These are phyloP conservation scores for Polytrichum formosum DNA, from an alignment of 225 moss, liverwort and hornwort genomes.

Conservation along the genomic window DNA sequence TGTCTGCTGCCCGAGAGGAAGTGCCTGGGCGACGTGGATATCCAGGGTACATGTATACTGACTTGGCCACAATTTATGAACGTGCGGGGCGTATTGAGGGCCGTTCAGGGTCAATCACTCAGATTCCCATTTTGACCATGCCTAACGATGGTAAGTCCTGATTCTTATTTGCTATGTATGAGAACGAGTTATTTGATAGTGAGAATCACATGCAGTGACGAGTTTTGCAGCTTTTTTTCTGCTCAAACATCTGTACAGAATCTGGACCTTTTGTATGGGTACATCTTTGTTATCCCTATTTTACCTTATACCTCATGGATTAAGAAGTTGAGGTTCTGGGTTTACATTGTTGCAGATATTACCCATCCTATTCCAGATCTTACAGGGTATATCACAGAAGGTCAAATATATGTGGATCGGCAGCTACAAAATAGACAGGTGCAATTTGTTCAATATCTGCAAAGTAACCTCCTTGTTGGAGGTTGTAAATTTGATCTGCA, in stretches of 20 bases:
- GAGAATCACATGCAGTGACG: too few relatives aligned
- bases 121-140: slow-evolving; percentile 92
- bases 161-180: not conserved
- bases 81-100: slow-evolving; percentile 95
- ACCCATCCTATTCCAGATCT: slow-evolving; percentile 96
- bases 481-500: too few relatives aligned
- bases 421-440: slow-evolving; percentile 93
- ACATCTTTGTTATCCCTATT: too few relatives aligned
- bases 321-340: too few relatives aligned
- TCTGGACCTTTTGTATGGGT: too few relatives aligned
- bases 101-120: slow-evolving; percentile 88
- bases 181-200: too few relatives aligned
- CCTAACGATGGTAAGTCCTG: slow-evolving; percentile 68
- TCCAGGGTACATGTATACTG: slow-evolving; percentile 98
- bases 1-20: slow-evolving; percentile 90
- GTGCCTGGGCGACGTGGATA: slow-evolving; percentile 97
- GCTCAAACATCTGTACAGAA: too few relatives aligned
- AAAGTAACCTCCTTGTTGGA: not conserved
- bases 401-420: slow-evolving; percentile 86
- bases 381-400: slow-evolving; percentile 91
- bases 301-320: too few relatives aligned
- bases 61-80: slow-evolving; percentile 93
- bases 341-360: slow-evolving; percentile 56
- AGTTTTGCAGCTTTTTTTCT: too few relatives aligned
- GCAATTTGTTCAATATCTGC: not conserved